These are phyloP conservation scores for Stramenopiles sp. DNA, from an alignment of 352 stramenopile species.

Conservation along the genomic window DNA sequence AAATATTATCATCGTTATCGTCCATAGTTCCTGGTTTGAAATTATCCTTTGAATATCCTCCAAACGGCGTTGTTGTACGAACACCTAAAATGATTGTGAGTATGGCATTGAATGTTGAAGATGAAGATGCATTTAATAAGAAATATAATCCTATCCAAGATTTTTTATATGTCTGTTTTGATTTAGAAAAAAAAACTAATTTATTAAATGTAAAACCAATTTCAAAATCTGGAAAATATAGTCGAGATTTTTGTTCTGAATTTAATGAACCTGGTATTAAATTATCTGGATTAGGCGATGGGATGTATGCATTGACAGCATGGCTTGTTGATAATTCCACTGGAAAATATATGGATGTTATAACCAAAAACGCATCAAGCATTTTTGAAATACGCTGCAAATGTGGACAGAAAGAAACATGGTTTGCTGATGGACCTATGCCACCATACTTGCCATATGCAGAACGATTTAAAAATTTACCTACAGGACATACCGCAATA, in stretches of 20 bases:
- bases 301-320: background rate
- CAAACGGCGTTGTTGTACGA: background rate
- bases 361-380: background rate
- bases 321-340: background rate
- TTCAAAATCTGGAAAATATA: background rate
- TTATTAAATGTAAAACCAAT: background rate
- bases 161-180: background rate
- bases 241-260: slow-evolving; percentile 4
- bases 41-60: background rate
- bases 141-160: background rate
- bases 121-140: background rate
- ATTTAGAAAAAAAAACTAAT: background rate
- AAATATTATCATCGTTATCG: too few relatives aligned
- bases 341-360: background rate
- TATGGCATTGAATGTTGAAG: background rate
- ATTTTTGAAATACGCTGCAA: background rate
- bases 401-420: background rate
- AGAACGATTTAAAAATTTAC: background rate
- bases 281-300: background rate
- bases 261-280: background rate
- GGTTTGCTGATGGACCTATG: background rate
- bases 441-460: background rate
- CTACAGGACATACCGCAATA: slow-evolving; percentile 2
- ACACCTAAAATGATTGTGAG: background rate
- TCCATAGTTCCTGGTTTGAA: background rate